phyloP scores from a whole-genome alignment of 768 basidiomycete species.

The Favolaschia claudopus region DNA sequence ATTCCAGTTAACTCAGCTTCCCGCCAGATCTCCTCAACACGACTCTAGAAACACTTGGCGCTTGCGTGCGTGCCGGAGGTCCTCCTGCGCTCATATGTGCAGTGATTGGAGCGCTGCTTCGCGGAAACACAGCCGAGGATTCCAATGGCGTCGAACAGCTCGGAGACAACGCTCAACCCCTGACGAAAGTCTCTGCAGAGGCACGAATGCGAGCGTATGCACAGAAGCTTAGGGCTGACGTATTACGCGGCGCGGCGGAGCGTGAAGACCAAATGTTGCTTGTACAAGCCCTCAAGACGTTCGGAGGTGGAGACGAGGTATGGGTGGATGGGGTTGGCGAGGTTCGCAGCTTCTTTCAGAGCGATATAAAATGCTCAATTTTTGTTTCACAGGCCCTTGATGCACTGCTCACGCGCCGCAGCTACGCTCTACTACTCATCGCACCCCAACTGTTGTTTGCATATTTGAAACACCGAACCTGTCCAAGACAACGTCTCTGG shows the following conservation, averaged over 20 bases:
- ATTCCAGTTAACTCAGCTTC: background rate
- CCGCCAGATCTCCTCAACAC: constrained; percentile 52
- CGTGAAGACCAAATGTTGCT: constrained; percentile 35
- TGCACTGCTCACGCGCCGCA: constrained; percentile 45
- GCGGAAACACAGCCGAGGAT: constrained; percentile 43
- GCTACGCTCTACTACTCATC: constrained; percentile 46
- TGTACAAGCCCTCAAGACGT: constrained; percentile 56
- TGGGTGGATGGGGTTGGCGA: constrained; percentile 54
- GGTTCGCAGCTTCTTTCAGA: background rate
- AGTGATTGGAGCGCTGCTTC: constrained; percentile 54
- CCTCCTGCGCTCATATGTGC: constrained; percentile 48
- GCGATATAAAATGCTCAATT: background rate
- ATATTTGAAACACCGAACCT: constrained; percentile 58
- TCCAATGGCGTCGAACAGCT: constrained; percentile 25
- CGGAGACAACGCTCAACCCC: background rate
- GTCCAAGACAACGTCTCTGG: constrained; percentile 50
- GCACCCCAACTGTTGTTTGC: constrained; percentile 55
- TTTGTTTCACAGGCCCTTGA: constrained; percentile 52
- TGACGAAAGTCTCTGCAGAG: background rate
- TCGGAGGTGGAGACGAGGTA: constrained; percentile 50
- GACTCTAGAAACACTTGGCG: constrained; percentile 55
- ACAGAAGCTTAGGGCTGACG: constrained; percentile 38
- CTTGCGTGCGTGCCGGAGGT: constrained; percentile 34
- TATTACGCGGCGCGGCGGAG: constrained; percentile 43
- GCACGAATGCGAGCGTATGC: constrained; percentile 27